Conservation (phyloP, 495 filamentous ascomycete genomes). For the Penicillium fimorum region DNA sequence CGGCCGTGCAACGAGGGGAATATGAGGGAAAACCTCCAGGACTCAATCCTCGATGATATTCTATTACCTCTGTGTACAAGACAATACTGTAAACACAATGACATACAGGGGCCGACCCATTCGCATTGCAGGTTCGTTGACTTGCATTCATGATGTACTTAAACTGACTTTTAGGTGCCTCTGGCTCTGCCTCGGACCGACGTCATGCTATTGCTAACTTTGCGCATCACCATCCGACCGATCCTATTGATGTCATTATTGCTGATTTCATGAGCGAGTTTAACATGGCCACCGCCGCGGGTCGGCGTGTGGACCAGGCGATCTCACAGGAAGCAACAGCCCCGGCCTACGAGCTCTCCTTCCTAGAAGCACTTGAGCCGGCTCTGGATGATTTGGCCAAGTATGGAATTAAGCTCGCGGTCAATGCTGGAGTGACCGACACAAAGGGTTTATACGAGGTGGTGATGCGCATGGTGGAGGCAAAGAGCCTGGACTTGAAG, state of each 20-base stretch:
- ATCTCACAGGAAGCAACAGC: constrained; percentile 5
- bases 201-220: constrained; percentile 55
- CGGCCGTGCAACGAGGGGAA: constrained; percentile 2
- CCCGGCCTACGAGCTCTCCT: constrained; percentile 52
- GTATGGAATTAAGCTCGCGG: constrained; percentile 54
- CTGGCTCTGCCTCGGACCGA: constrained; percentile 56
- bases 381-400: constrained; percentile 51
- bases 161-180: constrained; percentile 33
- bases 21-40: background rate
- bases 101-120: constrained; percentile 21
- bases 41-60: background rate
- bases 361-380: constrained; percentile 53
- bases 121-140: constrained; percentile 24
- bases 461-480: constrained; percentile 43
- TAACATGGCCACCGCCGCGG: constrained; percentile 51
- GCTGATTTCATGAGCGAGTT: constrained; percentile 59
- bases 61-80: background rate
- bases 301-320: constrained; percentile 37
- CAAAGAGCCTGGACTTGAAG: constrained; percentile 46
- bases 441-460: constrained; percentile 47
- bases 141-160: background rate
- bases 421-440: constrained; percentile 58
- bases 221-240: constrained; percentile 41
- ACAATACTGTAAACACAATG: constrained; percentile 9
- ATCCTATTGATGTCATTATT: constrained; percentile 56